phyloP scores from a whole-genome alignment of 2,329 filamentous ascomycete species.

The Fusarium nelsonii region DNA sequence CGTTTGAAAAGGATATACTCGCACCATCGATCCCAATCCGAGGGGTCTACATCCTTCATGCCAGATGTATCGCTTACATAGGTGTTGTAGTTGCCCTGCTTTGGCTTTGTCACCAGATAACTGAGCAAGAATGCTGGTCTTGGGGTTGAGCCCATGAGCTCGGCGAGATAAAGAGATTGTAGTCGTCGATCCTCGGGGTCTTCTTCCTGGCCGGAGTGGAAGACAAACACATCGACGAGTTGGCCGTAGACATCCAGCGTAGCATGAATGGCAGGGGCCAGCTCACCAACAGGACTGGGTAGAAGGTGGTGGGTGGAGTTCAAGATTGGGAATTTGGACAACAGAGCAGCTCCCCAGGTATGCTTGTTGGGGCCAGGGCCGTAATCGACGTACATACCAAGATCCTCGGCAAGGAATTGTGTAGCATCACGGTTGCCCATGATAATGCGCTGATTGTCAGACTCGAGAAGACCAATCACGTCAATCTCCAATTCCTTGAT shows the following conservation, averaged over 20 bases:
- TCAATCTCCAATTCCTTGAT: slow-evolving; percentile 97
- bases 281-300: slow-evolving; percentile 91
- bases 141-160: slow-evolving; percentile 85
- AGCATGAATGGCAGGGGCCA: slow-evolving; percentile 96
- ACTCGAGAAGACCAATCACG: slow-evolving; percentile 93
- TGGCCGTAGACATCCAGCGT: slow-evolving; percentile 93
- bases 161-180: slow-evolving; percentile 86
- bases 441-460: slow-evolving; percentile 95
- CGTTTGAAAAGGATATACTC: slow-evolving; percentile 98
- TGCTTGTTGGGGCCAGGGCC: slow-evolving; percentile 98
- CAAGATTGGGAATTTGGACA: slow-evolving; percentile 97
- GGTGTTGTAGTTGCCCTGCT: slow-evolving; percentile 95
- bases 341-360: slow-evolving; percentile 92
- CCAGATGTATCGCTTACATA: slow-evolving; percentile 88
- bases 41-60: slow-evolving; percentile 94
- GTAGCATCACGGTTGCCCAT: slow-evolving; percentile 99
- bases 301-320: slow-evolving; percentile 97
- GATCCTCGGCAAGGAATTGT: slow-evolving; percentile 92
- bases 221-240: slow-evolving; percentile 93
- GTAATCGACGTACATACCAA: slow-evolving; percentile 99
- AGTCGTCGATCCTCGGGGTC: slow-evolving; percentile 90
- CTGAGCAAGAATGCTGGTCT: slow-evolving; percentile 87
- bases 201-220: slow-evolving; percentile 98
- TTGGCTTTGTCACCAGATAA: slow-evolving; percentile 91
- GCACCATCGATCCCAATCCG: slow-evolving; percentile 98